These are phyloP conservation scores for Mollisia scopiformis DNA, from an alignment of 2,329 filamentous ascomycete genomes.

Conservation along the genomic window DNA sequence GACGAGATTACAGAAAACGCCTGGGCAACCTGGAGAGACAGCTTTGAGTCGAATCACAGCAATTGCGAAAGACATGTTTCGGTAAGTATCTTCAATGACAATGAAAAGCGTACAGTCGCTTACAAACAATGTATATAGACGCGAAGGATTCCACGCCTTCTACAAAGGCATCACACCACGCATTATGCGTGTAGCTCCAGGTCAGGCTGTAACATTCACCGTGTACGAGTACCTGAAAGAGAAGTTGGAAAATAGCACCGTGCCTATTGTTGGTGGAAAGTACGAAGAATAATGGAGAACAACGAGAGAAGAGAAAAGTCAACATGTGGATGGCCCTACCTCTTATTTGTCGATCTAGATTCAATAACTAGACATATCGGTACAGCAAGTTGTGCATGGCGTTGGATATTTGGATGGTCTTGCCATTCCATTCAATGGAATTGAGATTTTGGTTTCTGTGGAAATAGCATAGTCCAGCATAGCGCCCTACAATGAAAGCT, in stretches of 20 bases:
- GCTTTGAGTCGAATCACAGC: constrained; percentile 76
- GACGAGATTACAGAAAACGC: constrained; percentile 90
- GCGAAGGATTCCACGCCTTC: constrained; percentile 93
- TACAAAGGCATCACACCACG: constrained; percentile 99
- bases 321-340: neutral
- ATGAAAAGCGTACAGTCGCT: neutral
- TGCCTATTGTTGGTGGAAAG: constrained; percentile 60
- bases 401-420: neutral
- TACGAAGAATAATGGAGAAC: constrained; percentile 64
- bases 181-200: constrained; percentile 95
- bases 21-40: constrained; percentile 78
- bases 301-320: neutral
- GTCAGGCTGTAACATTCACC: constrained; percentile 79
- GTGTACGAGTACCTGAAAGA: constrained; percentile 80
- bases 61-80: constrained; percentile 86
- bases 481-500: constrained; percentile 14
- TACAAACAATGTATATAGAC: constrained; percentile 49
- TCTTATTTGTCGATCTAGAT: too few species aligned
- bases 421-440: neutral
- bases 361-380: neutral
- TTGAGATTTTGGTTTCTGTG: constrained; percentile 3
- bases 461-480: constrained; percentile 25
- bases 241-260: constrained; percentile 66
- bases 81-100: constrained; percentile 46
- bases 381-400: neutral